Base-by-base conservation (phyloP, 169 alveolate species). In the Plasmodium cynomolgi region DNA sequence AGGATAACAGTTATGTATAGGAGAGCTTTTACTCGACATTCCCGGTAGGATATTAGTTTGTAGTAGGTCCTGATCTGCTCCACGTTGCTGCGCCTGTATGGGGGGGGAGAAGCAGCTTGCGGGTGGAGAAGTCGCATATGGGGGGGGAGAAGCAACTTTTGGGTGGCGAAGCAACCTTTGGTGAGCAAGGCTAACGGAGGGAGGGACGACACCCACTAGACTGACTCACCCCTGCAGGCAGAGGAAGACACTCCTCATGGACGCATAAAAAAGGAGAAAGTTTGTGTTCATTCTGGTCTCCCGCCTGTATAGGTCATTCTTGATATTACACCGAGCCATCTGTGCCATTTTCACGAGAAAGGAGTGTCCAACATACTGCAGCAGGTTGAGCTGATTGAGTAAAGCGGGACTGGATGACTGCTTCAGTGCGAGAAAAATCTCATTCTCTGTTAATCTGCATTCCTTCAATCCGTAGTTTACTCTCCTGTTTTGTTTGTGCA, bases 191-290 rank as follows among this genome's bases (percentile, higher is more conserved):
- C 3, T 44, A 11, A 11, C n/a, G 4, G 9, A 44, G 56, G 56
- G 4, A 44, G 56, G 4, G n/a, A 0, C 56, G 5, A 9, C n/a
- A 44, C 56, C 56, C n/a, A 26, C 75, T 62, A 9, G 75, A 62
- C n/a, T n/a, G 44, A 5, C 77, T 72, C 39, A 84, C 93, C 93
- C 84, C 8, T n/a, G 31, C 50, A 84, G 37, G 50, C 26, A 47
- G 1, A n/a, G 54, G 37, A 72, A 84, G 9, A 50, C 29, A 3
- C n/a, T 17, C 37, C 62, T 84, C 20, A 84, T 47, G 17, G 31
- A 31, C 6, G 26, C 20, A 47, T 84, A 84, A 37, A 84, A 83
- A 62, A 84, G 15, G 13, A 72, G 11, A 44, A 47, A 41, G 77
- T 84, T 50, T 2, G n/a, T 84, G 17, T 73, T 44, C 47, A 29